Conservation (phyloP, 768 basidiomycete genomes). For the Cystofilobasidium macerans region DNA sequence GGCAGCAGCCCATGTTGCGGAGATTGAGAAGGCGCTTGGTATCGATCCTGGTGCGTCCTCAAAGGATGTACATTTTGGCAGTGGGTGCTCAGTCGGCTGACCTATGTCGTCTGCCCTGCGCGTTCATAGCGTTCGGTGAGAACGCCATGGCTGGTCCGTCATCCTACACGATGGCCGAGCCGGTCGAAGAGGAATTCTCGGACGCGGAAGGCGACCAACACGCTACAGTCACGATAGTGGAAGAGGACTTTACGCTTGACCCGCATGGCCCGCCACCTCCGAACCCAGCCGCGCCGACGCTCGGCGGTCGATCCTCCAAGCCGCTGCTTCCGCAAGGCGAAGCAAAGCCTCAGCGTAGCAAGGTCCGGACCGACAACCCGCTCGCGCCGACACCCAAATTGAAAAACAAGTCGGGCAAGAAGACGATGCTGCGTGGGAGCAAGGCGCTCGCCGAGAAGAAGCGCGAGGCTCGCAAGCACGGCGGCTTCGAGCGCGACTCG, state of each 20-base stretch:
- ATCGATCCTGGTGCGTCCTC: not conserved
- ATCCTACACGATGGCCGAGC: not conserved
- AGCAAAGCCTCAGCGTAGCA: conserved; percentile 1
- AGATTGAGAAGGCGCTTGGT: conserved; percentile 23
- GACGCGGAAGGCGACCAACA: conserved; percentile 23
- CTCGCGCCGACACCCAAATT: conserved; percentile 14
- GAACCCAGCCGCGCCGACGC: not conserved
- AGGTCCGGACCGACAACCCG: conserved; percentile 14
- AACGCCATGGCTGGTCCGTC: conserved; percentile 11
- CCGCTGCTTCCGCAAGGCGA: not conserved
- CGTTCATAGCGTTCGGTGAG: not conserved
- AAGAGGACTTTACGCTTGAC: conserved; percentile 23
- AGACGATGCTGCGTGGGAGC: conserved; percentile 23
- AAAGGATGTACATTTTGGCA: not conserved
- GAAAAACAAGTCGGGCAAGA: conserved; percentile 26
- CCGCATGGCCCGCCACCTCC: conserved; percentile 4
- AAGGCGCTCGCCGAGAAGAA: conserved; percentile 15
- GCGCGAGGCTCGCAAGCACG: conserved; percentile 5
- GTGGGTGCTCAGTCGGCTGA: not conserved
- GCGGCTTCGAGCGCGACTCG: not conserved
- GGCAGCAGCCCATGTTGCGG: conserved; percentile 20
- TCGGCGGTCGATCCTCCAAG: not conserved
- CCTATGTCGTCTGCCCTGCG: not conserved
- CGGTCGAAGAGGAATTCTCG: conserved; percentile 22
- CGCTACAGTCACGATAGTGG: conserved; percentile 24